Base-by-base conservation (phyloP, 352 stramenopile species). In the Phytopythium vexans region DNA sequence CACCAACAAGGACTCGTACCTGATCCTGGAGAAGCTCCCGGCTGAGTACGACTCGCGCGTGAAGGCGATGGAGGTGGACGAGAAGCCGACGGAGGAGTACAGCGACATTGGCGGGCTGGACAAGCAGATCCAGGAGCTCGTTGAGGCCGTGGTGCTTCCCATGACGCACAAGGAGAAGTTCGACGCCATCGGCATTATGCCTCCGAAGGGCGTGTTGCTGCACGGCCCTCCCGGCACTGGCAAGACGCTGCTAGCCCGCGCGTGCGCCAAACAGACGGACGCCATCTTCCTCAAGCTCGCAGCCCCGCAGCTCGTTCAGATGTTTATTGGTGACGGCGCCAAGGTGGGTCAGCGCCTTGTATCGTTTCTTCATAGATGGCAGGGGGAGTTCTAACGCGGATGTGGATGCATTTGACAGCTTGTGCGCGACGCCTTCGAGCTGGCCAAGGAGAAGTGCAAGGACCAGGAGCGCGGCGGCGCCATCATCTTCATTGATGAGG, bases 401-500 rank as follows among this genome's bases (percentile, higher is more conserved):
- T 40, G 10, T 40, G 27, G 21, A 27, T 27, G 21, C 1, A 27
- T 27, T 33, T 43, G 37, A 32, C 57, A 98, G 76, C 75, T 99
- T 10, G 97, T 99, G 60, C 85, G 97, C 46, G 97, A 99, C 71
- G 97, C 96, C 0, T 99, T 99, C 68, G 96, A 99, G 53, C 59
- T 97, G 46, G 91, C 91, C 21, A 96, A 96, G 63, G 90, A 97
- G 54, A 97, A 97, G 86, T 76, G 89, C 56, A 89, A 97, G 53
- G 82, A 98, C 42, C 80, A 96, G 55, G 74, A 88, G 4, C 80
- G 75, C 14, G 77, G 84, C 33, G 96, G 97, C 21, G 96, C 96
- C 32, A 99, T 99, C 70, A 98, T 99, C 56, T 99, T 99, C 74
- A 99, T 99, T 77, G 97, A 99, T 67, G 97, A 99, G 74, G 86